These are phyloP conservation scores for Diddensiella transvaalensis DNA, from an alignment of 805 yeast species.

Conservation along the genomic window DNA sequence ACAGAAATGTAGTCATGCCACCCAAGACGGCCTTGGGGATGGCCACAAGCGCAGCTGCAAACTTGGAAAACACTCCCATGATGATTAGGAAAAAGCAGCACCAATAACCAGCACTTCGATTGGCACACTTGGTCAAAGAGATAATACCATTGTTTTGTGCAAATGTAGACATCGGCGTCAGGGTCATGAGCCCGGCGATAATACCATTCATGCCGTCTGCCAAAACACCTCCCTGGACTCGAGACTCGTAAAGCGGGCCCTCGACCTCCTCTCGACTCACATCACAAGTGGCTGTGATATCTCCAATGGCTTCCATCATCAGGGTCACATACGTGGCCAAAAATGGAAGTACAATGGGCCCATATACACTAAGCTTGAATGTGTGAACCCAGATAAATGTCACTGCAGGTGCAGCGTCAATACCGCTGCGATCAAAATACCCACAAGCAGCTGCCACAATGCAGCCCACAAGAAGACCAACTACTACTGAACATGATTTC, in stretches of 20 bases:
- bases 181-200: constrained; percentile 71
- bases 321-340: constrained; percentile 76
- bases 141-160: constrained; percentile 97
- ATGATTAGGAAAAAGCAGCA: constrained; percentile 73
- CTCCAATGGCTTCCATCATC: constrained; percentile 94
- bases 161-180: constrained; percentile 88
- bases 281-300: constrained; percentile 89
- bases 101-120: constrained; percentile 76
- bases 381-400: constrained; percentile 88
- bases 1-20: constrained; percentile 80
- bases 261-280: constrained; percentile 82
- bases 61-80: constrained; percentile 86
- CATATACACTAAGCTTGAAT: constrained; percentile 70
- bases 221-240: constrained; percentile 89
- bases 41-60: constrained; percentile 83
- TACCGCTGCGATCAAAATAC: constrained; percentile 58
- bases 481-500: constrained; percentile 89
- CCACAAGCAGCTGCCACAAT: constrained; percentile 90
- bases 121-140: constrained; percentile 87
- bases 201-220: constrained; percentile 85
- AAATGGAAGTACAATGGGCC: constrained; percentile 82
- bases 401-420: constrained; percentile 72
- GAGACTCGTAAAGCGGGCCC: constrained; percentile 74
- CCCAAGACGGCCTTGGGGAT: constrained; percentile 80
- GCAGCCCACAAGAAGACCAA: constrained; percentile 83